Evolutionary conservation across 2,329 filamentous ascomycete species (phyloP), one percentile per base, ranked within the genome.

Genomic region (Pezicula carpinea): DNA sequence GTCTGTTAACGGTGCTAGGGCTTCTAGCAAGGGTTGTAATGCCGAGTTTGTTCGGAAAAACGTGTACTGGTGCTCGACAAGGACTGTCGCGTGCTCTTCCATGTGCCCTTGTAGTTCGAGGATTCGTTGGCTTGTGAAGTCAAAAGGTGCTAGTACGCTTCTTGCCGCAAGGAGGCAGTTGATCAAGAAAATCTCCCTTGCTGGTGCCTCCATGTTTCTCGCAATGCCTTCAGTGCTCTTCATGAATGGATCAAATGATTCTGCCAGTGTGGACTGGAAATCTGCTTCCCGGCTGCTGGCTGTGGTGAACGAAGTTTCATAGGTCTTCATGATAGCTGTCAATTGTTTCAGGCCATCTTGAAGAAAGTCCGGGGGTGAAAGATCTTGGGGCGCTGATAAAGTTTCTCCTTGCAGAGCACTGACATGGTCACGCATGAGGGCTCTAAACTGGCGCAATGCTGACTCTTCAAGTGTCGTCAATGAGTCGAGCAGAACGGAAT

Each of bases 181-280:
- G 51, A 89, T 75, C 6, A 79, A 72, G 60, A 92, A 91, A 6
- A 92, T 80, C 26, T 81, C 77, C 39, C 75, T 75, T 7, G 77
- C 74, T 0, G 84, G 83, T 1, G 75, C 63, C 3, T 73, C 66
- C 38, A 93, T 71, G 15, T 72, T 70, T 49, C 74, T 77, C 11
- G 84, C 77, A 59, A 93, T 78, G 47, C 81, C 83, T 50, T 84
- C 77, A 60, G 86, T 89, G n/a, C 81, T 82, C 13, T 79, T 73
- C 38, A 97, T 70, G 66, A 93, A 96, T 0, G 93, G 92, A 56
- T 96, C 88, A 31, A 97, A 81, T 0, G 89, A 84, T 59, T 92
- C 87, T 34, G 75, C 73, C 15, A 96, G 72, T 17, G 96, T 82
- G 5, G 82, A 77, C 39, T 87, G 77, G 59, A 96, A 95, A 32